Base-by-base conservation (phyloP, 2,329 filamentous ascomycete species). In the Scopulariopsis brevicaulis region DNA sequence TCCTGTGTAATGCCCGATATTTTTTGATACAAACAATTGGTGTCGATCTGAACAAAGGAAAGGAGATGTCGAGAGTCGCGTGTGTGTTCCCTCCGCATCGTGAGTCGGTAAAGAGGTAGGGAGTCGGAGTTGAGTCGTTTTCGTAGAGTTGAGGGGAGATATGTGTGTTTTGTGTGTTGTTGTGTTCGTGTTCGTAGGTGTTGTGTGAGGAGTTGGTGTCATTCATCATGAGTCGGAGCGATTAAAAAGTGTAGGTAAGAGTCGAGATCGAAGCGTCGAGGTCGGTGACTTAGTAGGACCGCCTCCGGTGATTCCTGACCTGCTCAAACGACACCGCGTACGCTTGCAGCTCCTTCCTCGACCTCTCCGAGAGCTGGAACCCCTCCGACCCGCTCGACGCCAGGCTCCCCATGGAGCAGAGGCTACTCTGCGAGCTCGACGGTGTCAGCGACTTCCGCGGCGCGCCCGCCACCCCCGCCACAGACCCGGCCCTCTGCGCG, bases 271-370 rank as follows among this genome's bases (percentile, higher is more conserved):
- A 24, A 55, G 43, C 12, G 40, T 18, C 18, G 40, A n/a, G 56
- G 48, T 53, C 34, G 37, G 5, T 24, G 53, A 2, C 61, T 67
- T 77, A 83, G 67, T 78, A 76, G 34, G 81, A 79, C 74, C 84
- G 72, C 66, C 81, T 73, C 63, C 81, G 78, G 65, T 82, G 79
- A 58, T 77, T 68, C 61, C 89, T 81, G 59, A 87, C 85, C 63
- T 91, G 88, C 71, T 96, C 92, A 69, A 96, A 96, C 2, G 88
- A 90, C 68, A 87, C 89, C 63, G 89, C 89, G 71, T 96, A 96
- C 64, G 87, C 86, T 68, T 86, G 84, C 40, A 96, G 81, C 70
- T 96, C 90, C 70, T 83, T 85, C 65, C 84, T 84, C 32, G 89
- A 86, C 71, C 88, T 87, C 63, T 89, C 85, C 3, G 90, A 91